Conservation (phyloP, 768 basidiomycete genomes). For the Brasilioporus rufonigricans region DNA sequence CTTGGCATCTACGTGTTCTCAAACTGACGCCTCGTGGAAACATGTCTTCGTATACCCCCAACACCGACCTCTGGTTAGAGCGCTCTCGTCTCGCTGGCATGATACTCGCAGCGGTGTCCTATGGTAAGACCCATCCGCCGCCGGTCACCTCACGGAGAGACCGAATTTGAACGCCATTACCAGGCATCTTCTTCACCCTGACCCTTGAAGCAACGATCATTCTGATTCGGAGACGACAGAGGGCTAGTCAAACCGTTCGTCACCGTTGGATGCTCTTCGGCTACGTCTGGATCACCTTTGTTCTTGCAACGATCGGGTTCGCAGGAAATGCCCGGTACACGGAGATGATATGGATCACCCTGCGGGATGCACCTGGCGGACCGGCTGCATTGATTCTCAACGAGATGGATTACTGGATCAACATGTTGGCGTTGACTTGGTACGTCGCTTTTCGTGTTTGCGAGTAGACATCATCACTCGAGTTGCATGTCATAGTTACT, state of each 20-base stretch:
- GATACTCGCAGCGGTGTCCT: slow-evolving; percentile 18
- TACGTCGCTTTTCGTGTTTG: slow-evolving; percentile 3
- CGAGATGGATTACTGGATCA: slow-evolving; percentile 14
- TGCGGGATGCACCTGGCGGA: slow-evolving; percentile 17
- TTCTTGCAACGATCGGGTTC: slow-evolving; percentile 25
- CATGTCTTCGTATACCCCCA: too few species aligned
- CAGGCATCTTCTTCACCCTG: slow-evolving; percentile 23
- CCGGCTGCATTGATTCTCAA: slow-evolving; percentile 10
- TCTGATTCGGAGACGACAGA: slow-evolving; percentile 1
- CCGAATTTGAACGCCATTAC: background rate
- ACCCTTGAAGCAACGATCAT: slow-evolving; percentile 12
- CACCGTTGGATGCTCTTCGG: slow-evolving; percentile 8
- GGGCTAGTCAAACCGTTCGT: background rate
- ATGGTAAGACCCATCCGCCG: slow-evolving; percentile 9
- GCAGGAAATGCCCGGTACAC: slow-evolving; percentile 24
- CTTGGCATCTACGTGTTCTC: too few species aligned
- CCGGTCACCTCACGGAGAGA: background rate
- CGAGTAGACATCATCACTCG: background rate
- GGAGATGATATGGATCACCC: slow-evolving; percentile 31
- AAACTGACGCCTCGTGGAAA: too few species aligned
- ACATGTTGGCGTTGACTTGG: slow-evolving; percentile 18
- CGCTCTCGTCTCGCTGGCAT: slow-evolving; percentile 25
- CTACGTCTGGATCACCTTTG: slow-evolving; percentile 26
- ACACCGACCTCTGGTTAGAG: slow-evolving; percentile 27
- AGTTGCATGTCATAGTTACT: slow-evolving; percentile 14